Base-by-base conservation (phyloP, 495 filamentous ascomycete species). In the Letharia lupina region DNA sequence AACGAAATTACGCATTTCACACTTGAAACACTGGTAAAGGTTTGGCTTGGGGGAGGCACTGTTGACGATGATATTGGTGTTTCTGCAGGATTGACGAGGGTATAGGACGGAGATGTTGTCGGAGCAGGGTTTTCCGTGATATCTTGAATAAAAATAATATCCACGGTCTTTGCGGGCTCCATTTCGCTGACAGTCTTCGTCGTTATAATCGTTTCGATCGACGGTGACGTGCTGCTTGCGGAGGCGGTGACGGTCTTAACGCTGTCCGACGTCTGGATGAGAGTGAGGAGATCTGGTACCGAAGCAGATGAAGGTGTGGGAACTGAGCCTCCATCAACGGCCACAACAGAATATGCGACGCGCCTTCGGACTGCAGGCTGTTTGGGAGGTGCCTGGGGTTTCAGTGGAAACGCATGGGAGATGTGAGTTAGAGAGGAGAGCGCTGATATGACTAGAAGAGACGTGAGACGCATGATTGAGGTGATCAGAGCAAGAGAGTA, bases 1-100 rank as follows among this genome's bases (percentile, higher is more conserved):
- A 71, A 71, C 86, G 84, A 28, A 82, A 83, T 72, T 86, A 83
- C 66, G 86, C 85, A 65, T 86, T 85, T 61, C n/a, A 62, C 28
- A 52, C 31, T 69, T 45, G n/a, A 33, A 18, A 37, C 60, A 31
- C 50, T 50, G 31, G 63, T 67, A 11, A 44, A 47, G 20, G 52
- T 61, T 47, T 61, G 31, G 33, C 54, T 18, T 48, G 61, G 41
- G 28, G 56, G 47, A n/a, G n/a, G 44, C 28, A n/a, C 12, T n/a
- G 52, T 52, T 13, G 35, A 37, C 39, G 60, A 33, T 15, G 35
- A 45, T 9, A 39, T 16, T 16, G 60, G 23, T 28, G 63, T 33
- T n/a, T 52, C 39, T 8, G 15, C 64, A 12, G 64, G 31, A 42
- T 69, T 69, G 35, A 69, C 56, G 41, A 66, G 48, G 41, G 41